These are phyloP conservation scores for Amaranthus tricolor DNA, from an alignment of 179 eudicot genomes.

Conservation along the genomic window DNA sequence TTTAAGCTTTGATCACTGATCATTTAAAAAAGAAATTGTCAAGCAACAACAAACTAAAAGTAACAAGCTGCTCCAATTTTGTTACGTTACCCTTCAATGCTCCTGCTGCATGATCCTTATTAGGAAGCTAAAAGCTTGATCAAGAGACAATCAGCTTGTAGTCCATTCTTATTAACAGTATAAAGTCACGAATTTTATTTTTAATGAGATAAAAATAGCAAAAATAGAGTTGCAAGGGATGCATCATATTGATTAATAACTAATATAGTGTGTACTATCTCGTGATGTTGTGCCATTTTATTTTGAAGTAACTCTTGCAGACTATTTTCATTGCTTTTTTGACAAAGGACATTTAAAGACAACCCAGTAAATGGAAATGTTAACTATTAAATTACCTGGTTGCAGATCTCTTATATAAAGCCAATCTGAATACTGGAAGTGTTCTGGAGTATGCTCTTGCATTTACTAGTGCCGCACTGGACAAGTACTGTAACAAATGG, in stretches of 20 bases:
- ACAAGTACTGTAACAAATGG: constrained; percentile 90
- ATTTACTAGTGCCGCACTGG: constrained; percentile 92
- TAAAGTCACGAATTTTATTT: background rate
- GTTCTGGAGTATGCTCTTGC: constrained; percentile 97
- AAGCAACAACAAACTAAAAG: background rate
- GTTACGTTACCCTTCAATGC: background rate
- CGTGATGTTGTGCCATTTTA: background rate
- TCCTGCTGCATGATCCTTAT: background rate
- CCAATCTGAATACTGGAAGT: constrained; percentile 92
- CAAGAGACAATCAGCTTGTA: background rate
- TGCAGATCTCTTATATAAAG: constrained; percentile 87
- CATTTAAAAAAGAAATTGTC: background rate
- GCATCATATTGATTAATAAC: background rate
- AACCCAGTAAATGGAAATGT: background rate
- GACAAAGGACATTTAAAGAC: background rate
- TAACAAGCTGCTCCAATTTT: background rate
- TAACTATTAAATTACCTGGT: constrained; percentile 4
- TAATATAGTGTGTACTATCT: background rate
- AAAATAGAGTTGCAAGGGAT: background rate
- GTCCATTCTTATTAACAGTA: background rate
- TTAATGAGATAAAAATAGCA: background rate
- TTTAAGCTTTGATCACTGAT: background rate
- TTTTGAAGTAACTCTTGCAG: background rate
- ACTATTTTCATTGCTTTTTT: background rate
- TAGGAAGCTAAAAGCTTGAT: background rate